Conservation (phyloP, 768 basidiomycete species). For the Suillus sp. region DNA sequence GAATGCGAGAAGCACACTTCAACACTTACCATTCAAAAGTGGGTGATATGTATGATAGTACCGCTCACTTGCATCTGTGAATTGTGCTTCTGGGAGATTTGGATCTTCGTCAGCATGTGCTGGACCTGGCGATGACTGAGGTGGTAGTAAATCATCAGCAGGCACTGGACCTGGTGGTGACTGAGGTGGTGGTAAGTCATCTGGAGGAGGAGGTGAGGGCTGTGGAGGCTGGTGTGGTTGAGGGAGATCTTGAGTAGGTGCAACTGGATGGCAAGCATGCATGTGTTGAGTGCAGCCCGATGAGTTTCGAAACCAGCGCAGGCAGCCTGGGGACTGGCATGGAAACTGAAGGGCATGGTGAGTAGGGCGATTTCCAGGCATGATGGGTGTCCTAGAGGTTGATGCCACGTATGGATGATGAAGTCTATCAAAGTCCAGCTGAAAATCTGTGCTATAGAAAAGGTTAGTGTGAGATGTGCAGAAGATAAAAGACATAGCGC, state of each 20-base stretch:
- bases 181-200: neutral
- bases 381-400: neutral
- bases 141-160: no score
- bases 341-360: neutral
- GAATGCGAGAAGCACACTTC: no score
- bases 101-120: no score
- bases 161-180: neutral
- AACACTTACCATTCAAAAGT: no score
- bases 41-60: no score
- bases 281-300: constrained; percentile 11
- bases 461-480: no score
- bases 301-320: constrained; percentile 5
- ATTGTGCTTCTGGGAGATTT: neutral
- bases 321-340: neutral
- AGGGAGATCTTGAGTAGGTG: neutral
- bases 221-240: neutral
- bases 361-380: neutral
- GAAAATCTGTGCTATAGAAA: no score
- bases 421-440: no score
- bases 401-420: neutral
- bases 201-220: neutral
- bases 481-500: no score
- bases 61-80: no score
- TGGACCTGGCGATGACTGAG: no score
- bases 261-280: constrained; percentile 5